Conservation (phyloP, 768 basidiomycete species). For the Strobilomyces echinocephalus region DNA sequence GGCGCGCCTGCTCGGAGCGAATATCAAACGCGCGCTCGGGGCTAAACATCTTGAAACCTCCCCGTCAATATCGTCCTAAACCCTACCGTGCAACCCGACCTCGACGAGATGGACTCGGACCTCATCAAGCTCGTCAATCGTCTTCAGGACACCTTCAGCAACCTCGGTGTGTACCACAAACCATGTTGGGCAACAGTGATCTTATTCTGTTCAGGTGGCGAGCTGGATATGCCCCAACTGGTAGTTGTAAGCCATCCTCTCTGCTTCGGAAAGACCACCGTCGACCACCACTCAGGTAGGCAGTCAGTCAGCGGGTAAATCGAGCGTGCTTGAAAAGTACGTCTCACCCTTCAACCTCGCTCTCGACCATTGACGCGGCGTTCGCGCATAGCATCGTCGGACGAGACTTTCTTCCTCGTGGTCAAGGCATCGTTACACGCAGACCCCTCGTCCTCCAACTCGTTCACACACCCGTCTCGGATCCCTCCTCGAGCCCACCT, state of each 20-base stretch:
- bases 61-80: constrained; percentile 4
- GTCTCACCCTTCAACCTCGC: constrained; percentile 28
- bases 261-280: neutral
- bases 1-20: constrained; percentile 10
- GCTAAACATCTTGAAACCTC: neutral
- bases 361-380: neutral
- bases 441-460: constrained; percentile 94
- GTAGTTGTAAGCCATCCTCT: constrained; percentile 61
- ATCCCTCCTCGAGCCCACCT: constrained; percentile 40
- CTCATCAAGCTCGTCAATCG: constrained; percentile 93
- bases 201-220: constrained; percentile 54
- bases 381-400: constrained; percentile 74
- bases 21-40: constrained; percentile 17
- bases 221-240: constrained; percentile 90
- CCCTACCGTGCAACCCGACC: neutral
- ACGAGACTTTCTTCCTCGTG: constrained; percentile 82
- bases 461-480: constrained; percentile 78
- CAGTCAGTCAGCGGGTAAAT: constrained; percentile 95
- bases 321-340: constrained; percentile 92
- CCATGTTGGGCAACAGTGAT: constrained; percentile 9
- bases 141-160: constrained; percentile 89
- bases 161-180: constrained; percentile 57
- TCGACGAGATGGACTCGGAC: constrained; percentile 76
- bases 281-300: constrained; percentile 59
- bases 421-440: constrained; percentile 92